Base-by-base conservation (phyloP, 208 protist species). In the Leishmania lainsoni region DNA sequence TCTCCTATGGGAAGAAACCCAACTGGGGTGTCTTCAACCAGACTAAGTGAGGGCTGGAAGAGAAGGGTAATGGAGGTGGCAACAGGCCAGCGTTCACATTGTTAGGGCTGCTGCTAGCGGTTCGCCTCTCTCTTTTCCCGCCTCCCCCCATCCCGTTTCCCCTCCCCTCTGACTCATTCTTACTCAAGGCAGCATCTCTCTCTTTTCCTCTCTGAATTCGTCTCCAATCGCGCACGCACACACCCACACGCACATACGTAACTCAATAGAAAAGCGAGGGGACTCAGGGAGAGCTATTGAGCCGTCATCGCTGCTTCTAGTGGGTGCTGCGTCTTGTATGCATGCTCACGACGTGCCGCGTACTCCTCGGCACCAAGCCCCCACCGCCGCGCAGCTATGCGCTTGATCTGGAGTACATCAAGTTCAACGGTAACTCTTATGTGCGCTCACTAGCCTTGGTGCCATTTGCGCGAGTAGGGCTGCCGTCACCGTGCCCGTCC, bases 321-420 rank as follows among this genome's bases (percentile, higher is more conserved):
- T 52, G 35, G 42, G 48, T 29, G 2, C 69, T n/a, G 45, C 45
- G 16, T 32, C 26, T 2, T 73, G 26, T 16, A 51, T 32, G 69
- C 26, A 84, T 84, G 80, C 49, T 39, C 78, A 76, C n/a, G 5
- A 76, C 52, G 14, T 66, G 66, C 2, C 12, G 32, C 8, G 26
- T 54, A 6, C 29, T 81, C 17, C 32, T n/a, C 16, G 22, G 52
- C 17, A 35, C 49, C 16, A 51, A 49, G 6, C 52, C n/a, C 3
- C 35, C 52, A 20, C 49, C 29, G 70, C 51, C 63, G 10, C 59
- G 54, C 49, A 79, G 35, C 35, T 83, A 94, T 29, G 93, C 91
- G 10, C 70, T 93, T 0, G 93, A 96, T 74, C 59, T 93, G 22
- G 91, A 96, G 86, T 96, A 95, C 83, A 58, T 96, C 56, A 95